Evolutionary conservation across 805 yeast genomes (phyloP).

Genomic region (Saccharomycopsis sp.): DNA sequence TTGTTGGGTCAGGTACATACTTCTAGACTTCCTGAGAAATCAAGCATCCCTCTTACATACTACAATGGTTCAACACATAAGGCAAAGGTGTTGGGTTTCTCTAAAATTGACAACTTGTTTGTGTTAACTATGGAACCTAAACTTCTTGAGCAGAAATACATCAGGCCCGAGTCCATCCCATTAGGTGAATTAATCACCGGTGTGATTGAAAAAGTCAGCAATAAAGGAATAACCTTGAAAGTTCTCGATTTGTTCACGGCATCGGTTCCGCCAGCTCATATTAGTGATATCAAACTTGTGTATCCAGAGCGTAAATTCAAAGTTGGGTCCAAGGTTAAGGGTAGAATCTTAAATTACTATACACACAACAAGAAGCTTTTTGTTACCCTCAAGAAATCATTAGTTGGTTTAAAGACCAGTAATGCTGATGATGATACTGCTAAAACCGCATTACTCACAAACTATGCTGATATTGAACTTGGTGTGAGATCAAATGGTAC

Average conservation of each 20-base stretch:
- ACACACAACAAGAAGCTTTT: conserved; percentile 41
- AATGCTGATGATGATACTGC: conserved; percentile 28
- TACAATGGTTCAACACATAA: conserved; percentile 57
- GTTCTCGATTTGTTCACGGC: conserved; percentile 66
- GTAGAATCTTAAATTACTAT: conserved; percentile 54
- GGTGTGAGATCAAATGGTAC: conserved; percentile 61
- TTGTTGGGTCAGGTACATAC: conserved; percentile 69
- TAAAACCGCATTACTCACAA: conserved; percentile 28
- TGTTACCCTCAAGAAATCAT: conserved; percentile 76
- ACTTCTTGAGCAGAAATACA: conserved; percentile 55
- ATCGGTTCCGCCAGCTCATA: conserved; percentile 63
- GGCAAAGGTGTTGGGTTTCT: conserved; percentile 74
- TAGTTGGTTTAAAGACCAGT: conserved; percentile 41
- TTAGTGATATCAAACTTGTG: conserved; percentile 75
- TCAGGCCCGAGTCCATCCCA: conserved; percentile 67
- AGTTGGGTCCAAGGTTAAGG: conserved; percentile 74
- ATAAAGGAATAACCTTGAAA: conserved; percentile 62
- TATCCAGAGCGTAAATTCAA: conserved; percentile 92
- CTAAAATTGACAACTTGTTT: conserved; percentile 58
- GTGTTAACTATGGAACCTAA: conserved; percentile 64
- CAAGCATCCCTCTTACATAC: conserved; percentile 36
- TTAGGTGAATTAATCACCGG: conserved; percentile 60
- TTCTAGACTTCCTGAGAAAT: conserved; percentile 51
- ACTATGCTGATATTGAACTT: conserved; percentile 49
- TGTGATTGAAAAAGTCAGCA: conserved; percentile 50